Evolutionary conservation across 768 basidiomycete species (phyloP), one percentile per base, ranked within the genome.

Genomic region (Tricholoma sp.): DNA sequence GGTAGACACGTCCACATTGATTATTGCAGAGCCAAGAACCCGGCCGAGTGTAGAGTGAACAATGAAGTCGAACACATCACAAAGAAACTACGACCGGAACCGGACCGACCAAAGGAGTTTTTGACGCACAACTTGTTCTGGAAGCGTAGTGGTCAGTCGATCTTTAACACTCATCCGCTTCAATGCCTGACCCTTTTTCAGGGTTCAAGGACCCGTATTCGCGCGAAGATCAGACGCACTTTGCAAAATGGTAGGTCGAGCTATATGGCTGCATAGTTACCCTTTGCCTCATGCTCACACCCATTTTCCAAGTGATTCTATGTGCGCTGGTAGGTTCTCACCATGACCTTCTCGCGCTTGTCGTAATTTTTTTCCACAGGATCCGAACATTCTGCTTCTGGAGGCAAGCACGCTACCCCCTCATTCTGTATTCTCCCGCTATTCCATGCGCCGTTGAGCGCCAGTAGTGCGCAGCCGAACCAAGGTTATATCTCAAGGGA

Each of bases 161-260:
- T 46, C 22, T 22, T 43, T 43, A 18, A 43, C 45, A 24, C 45
- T 24, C 45, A 22, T 46, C 45, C 45, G 22, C 45, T 22, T 22
- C 21, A 46, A 24, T 46, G 45, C 45, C 45, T 46, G 45, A 46
- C 22, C 45, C 45, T 46, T 22, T 46, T 46, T 46, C 52, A 83
- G 83, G 80, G 10, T 85, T 85, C 71, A 83, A 78, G 80, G 83
- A 86, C 63, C 84, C 84, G 0, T 85, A 86, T 57, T 77, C 83
- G 18, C 74, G 73, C 16, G 81, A 83, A 37, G 82, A 85, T 52
- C 79, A 80, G 61, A 54, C 71, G 0, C 74, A 77, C 49, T 86
- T 84, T 63, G 69, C 71, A 0, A 79, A 80, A 66, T 85, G 84
- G 81, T 80, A 62, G 43, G 76, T 64, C 57, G 24, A 6, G 8